Percentiles rank a stretch among this genome's conserved stretches.
phyloP scores from a whole-genome alignment of 2,329 filamentous ascomycete species.

The Mycosphaerelloides madeirae region DNA sequence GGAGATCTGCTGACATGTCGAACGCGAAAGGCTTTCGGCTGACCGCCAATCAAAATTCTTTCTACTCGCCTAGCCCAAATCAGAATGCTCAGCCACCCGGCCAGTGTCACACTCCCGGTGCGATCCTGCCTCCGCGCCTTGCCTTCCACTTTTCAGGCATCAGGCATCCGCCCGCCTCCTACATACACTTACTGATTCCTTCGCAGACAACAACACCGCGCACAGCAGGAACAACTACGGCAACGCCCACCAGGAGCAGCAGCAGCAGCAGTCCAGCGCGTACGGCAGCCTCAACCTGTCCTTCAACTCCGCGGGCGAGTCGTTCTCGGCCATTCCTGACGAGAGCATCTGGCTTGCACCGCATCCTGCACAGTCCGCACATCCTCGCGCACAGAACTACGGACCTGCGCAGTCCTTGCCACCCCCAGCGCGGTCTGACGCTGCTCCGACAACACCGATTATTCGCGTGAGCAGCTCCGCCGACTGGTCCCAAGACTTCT shows the following conservation, averaged over 20 bases:
- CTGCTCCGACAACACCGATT: too few relatives aligned
- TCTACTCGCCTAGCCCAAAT: too few relatives aligned
- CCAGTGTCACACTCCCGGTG: too few relatives aligned
- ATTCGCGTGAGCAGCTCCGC: too few relatives aligned
- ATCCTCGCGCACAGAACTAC: slow-evolving; percentile 2
- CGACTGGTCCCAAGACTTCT: slow-evolving; percentile 7
- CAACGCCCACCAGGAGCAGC: background rate
- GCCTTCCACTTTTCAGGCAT: too few relatives aligned
- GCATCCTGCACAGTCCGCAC: too few relatives aligned
- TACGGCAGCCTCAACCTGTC: slow-evolving; percentile 1
- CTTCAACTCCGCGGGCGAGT: background rate
- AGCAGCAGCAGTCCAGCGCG: background rate
- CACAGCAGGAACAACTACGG: slow-evolving; percentile 1
- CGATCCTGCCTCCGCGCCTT: too few relatives aligned
- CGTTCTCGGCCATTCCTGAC: background rate
- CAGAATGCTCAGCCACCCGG: too few relatives aligned
- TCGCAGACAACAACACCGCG: background rate
- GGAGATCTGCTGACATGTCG: background rate
- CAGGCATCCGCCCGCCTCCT: too few relatives aligned
- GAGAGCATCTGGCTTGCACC: background rate
- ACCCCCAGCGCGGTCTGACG: slow-evolving; percentile 10
- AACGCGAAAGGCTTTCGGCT: background rate
- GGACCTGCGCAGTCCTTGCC: slow-evolving; percentile 12
- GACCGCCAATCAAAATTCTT: too few relatives aligned
- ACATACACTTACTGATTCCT: too few relatives aligned